A percentile compares a stretch with the other conserved stretches of the same genome.
phyloP scores from a whole-genome alignment of 108 stramenopile species.

The Skeletonema costatum region DNA sequence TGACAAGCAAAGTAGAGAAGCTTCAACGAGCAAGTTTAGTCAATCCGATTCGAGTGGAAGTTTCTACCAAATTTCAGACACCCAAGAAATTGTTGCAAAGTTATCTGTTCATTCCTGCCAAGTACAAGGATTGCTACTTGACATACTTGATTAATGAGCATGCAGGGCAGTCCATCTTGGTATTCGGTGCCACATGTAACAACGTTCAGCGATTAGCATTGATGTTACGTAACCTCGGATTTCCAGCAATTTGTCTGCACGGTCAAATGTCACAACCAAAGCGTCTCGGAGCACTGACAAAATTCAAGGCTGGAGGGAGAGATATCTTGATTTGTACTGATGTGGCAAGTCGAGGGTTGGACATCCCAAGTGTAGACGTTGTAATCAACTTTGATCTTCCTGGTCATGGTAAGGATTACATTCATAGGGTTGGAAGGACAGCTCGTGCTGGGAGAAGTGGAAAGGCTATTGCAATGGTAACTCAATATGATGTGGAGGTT shows the following conservation, averaged over 20 bases:
- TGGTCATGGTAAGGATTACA: slow-evolving; percentile 96
- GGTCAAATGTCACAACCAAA: slow-evolving; percentile 99
- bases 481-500: slow-evolving; percentile 99
- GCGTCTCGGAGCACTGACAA: slow-evolving; percentile 95
- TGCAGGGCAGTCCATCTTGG: slow-evolving; percentile 94
- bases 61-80: slow-evolving; percentile 94
- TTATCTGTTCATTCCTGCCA: slow-evolving; percentile 99
- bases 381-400: slow-evolving; percentile 98
- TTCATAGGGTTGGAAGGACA: slow-evolving; percentile 97
- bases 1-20: slow-evolving; percentile 98
- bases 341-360: slow-evolving; percentile 96
- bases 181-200: slow-evolving; percentile 98
- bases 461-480: slow-evolving; percentile 96
- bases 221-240: slow-evolving; percentile 96
- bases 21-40: slow-evolving; percentile 93
- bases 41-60: slow-evolving; percentile 93
- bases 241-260: slow-evolving; percentile 96
- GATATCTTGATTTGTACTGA: slow-evolving; percentile 97
- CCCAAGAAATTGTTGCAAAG: slow-evolving; percentile 94
- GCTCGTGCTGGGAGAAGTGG: slow-evolving; percentile 97
- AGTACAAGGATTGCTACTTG: slow-evolving; percentile 99
- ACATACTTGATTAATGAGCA: slow-evolving; percentile 96
- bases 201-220: slow-evolving; percentile 94
- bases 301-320: slow-evolving; percentile 87
- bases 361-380: slow-evolving; percentile 94